These are phyloP conservation scores for Pittosporum tobira DNA, from an alignment of 129 eudicot species.

Conservation along the genomic window DNA sequence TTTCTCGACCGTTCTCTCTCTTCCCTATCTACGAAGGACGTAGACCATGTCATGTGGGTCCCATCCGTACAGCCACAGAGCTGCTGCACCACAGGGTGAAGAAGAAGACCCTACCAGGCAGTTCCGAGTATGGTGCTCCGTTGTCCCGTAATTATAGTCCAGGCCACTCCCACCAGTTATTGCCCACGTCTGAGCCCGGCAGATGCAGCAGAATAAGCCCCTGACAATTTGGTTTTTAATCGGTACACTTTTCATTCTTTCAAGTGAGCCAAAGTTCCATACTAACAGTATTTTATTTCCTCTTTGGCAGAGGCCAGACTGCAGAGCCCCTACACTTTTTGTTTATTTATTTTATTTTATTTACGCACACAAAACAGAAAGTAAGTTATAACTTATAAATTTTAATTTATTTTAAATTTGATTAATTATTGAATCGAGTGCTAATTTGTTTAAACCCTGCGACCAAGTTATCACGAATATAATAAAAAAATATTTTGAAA, in stretches of 20 bases:
- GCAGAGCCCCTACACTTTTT: neutral
- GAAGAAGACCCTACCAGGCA: too few species aligned
- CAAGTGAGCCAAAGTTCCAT: neutral
- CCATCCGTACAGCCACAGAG: neutral
- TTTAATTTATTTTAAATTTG: too few species aligned
- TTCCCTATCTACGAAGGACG: neutral
- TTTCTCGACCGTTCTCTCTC: neutral
- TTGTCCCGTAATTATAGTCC: slow-evolving; percentile 8
- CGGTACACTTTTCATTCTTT: slow-evolving; percentile 4
- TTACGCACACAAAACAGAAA: neutral
- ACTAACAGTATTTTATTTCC: neutral
- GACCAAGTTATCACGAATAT: too few species aligned
- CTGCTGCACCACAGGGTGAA: too few species aligned
- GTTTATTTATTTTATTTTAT: neutral
- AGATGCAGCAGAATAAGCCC: neutral
- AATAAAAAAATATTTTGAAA: too few species aligned
- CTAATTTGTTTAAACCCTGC: too few species aligned
- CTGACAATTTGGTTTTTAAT: slow-evolving; percentile 7
- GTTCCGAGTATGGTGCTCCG: slow-evolving; percentile 1
- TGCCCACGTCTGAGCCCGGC: slow-evolving; percentile 7
- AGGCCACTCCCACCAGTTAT: slow-evolving; percentile 1
- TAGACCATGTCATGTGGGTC: neutral
- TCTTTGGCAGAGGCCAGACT: neutral
- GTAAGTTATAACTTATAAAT: too few species aligned
- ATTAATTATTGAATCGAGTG: too few species aligned